Evolutionary conservation across 306 rosid genomes (phyloP), one percentile per base, ranked within the genome.

Genomic region (Alnus rubra): DNA sequence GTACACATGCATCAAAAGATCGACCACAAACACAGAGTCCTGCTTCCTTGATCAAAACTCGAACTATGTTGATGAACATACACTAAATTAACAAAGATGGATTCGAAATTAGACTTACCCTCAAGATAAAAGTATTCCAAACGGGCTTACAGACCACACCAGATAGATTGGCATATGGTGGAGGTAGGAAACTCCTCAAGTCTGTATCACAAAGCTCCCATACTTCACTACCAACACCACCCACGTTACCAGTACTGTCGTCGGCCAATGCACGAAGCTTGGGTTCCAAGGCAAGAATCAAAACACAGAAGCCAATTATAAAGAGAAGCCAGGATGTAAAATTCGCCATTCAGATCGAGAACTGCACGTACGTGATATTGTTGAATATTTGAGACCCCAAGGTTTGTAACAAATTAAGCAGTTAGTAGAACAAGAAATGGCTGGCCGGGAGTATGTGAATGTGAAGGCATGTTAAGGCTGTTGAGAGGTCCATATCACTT

Each of bases 41-140:
- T 45, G 49, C 49, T 45, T 11, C 15, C 13, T 5, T 9, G 18
- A 63, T 13, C 5, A 1, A 10, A 63, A 5, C 69, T 63, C 69
- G 5, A 63, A 63, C 16, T 63, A 58, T 58, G 35, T 23, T 58
- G 31, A 58, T 58, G 12, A n/a, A 19, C 23, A 39, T 1, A 70
- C 18, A 37, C 62, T 31, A 28, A 30, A 45, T 5, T 7, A 39
- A 47, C 37, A 67, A 59, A 23, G 28, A 23, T 23, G 28, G 30
- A 44, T 9, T 56, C 23, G 19, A 72, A 56, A 60, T 31, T 33
- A 56, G 14, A 85, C 94, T 79, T 86, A 93, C 97, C 92, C 97
- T 88, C 83, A 95, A 76, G 53, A 91, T 94, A 80, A 85, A 95
- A 65, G 94, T 90, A 79, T 91, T 86, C 99, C 99, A 95, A 15